Evolutionary conservation across 164 flowering plant genomes (phyloP).

Genomic region (Sedum album): DNA sequence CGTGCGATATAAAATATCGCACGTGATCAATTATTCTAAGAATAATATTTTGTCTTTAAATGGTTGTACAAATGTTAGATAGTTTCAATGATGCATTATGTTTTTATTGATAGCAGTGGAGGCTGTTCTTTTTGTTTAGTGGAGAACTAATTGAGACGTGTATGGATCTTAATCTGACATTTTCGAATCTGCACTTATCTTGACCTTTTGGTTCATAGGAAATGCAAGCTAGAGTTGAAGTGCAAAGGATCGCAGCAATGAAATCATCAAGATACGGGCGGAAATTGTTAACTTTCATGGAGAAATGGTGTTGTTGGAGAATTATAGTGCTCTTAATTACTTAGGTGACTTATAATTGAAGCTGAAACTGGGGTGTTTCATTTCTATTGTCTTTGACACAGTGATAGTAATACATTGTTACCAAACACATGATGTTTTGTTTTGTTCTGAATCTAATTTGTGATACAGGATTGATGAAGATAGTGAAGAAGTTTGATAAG

Average conservation of each 20-base stretch:
- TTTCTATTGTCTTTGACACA: too few relatives aligned
- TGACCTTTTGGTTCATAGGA: slow-evolving; percentile 31
- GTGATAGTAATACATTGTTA: too few relatives aligned
- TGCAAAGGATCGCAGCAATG: slow-evolving; percentile 46
- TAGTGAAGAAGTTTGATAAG: slow-evolving; percentile 64
- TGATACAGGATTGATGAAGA: slow-evolving; percentile 34
- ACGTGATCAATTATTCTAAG: neutral
- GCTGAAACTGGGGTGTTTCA: too few relatives aligned
- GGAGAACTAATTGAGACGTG: too few relatives aligned
- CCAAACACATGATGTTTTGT: too few relatives aligned
- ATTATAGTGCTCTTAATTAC: too few relatives aligned
- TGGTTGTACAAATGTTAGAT: too few relatives aligned
- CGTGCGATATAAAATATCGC: neutral
- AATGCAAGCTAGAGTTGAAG: slow-evolving; percentile 60
- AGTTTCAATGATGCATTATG: too few relatives aligned
- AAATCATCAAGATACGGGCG: slow-evolving; percentile 49
- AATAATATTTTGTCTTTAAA: neutral
- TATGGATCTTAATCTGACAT: too few relatives aligned
- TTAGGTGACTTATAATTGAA: slow-evolving; percentile 61
- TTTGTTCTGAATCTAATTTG: too few relatives aligned
- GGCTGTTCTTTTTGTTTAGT: too few relatives aligned
- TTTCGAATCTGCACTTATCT: neutral
- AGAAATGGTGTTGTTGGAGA: slow-evolving; percentile 89
- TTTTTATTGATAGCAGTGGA: too few relatives aligned
- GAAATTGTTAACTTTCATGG: slow-evolving; percentile 92